These are phyloP conservation scores for Olyra latifolia DNA, from an alignment of 176 grass and related monocot genomes.

Conservation along the genomic window DNA sequence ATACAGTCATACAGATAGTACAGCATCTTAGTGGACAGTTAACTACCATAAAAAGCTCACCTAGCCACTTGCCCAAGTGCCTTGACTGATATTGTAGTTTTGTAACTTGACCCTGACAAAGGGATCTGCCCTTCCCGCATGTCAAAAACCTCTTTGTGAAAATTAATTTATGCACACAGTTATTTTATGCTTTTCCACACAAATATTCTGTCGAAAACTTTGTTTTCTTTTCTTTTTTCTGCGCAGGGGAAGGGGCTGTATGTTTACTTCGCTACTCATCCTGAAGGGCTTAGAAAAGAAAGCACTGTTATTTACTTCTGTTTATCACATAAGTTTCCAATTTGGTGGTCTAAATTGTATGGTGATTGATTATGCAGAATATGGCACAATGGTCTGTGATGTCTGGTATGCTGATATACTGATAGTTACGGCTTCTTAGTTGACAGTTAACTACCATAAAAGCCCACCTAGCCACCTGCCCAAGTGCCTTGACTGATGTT, in stretches of 20 bases:
- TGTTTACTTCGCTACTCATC: too few relatives aligned
- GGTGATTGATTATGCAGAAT: not conserved
- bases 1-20: not conserved
- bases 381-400: not conserved
- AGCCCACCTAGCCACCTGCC: not conserved
- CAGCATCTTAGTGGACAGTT: not conserved
- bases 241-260: not conserved
- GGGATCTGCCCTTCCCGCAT: not conserved
- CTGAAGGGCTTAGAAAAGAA: too few relatives aligned
- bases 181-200: not conserved
- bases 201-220: not conserved
- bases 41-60: not conserved
- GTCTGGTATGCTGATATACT: conserved; percentile 2
- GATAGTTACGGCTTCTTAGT: not conserved
- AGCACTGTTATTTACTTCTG: too few relatives aligned
- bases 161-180: not conserved
- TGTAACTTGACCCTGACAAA: not conserved
- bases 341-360: too few relatives aligned
- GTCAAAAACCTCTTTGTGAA: not conserved
- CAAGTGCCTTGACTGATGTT: not conserved
- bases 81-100: not conserved
- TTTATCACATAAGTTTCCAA: too few relatives aligned
- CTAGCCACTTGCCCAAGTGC: not conserved
- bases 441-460: not conserved
- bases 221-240: not conserved